These are phyloP conservation scores for Metschnikowia lochheadii DNA, from an alignment of 805 yeast species.

Conservation along the genomic window DNA sequence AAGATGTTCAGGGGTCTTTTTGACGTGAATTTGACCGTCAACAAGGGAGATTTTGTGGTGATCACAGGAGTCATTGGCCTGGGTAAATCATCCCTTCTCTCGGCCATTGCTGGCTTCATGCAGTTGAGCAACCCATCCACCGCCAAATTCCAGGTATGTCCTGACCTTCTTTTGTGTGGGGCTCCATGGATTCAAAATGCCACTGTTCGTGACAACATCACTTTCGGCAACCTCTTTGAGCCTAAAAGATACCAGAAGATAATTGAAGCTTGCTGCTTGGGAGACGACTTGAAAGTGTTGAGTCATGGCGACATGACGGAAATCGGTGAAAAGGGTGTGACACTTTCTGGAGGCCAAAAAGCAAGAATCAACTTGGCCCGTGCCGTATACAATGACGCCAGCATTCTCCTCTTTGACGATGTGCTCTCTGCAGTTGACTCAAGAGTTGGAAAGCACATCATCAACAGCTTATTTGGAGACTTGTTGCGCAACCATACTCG, in stretches of 20 bases:
- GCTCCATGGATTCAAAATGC: constrained; percentile 44
- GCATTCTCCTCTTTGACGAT: constrained; percentile 38
- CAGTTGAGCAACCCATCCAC: constrained; percentile 23
- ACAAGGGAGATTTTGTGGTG: constrained; percentile 35
- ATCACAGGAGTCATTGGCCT: constrained; percentile 43
- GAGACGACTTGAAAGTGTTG: constrained; percentile 32
- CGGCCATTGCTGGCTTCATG: constrained; percentile 41
- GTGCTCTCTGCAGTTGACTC: constrained; percentile 45
- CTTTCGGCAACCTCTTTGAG: constrained; percentile 35
- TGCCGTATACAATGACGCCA: constrained; percentile 34
- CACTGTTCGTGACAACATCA: constrained; percentile 37
- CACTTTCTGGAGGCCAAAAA: constrained; percentile 44
- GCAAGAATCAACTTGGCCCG: constrained; percentile 44
- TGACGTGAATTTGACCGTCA: constrained; percentile 29
- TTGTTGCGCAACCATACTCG: constrained; percentile 32
- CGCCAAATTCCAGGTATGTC: constrained; percentile 25
- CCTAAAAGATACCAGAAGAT: constrained; percentile 25
- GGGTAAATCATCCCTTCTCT: constrained; percentile 40
- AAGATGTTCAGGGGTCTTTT: constrained; percentile 30
- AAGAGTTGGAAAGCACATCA: constrained; percentile 40
- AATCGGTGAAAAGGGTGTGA: constrained; percentile 44
- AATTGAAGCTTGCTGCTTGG: constrained; percentile 37
- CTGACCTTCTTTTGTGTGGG: constrained; percentile 32
- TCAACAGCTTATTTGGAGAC: constrained; percentile 32
- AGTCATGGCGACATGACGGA: constrained; percentile 40